Evolutionary conservation across 2,329 filamentous ascomycete species (phyloP).

Genomic region (Arthrobotrys megalospora): DNA sequence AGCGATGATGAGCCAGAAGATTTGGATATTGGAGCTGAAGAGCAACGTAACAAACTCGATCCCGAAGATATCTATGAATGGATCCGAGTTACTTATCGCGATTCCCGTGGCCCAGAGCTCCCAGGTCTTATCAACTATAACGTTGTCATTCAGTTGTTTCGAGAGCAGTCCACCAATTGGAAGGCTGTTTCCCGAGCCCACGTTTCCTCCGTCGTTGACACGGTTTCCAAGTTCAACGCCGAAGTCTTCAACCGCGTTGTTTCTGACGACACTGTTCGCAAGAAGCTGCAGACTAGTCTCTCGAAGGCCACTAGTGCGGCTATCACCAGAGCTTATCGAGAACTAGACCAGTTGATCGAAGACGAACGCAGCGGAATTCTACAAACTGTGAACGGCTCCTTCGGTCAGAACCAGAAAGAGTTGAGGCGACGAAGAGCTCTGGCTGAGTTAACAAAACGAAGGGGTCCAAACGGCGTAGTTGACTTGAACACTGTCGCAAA

Average conservation of each 20-base stretch:
- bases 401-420: slow-evolving; percentile 70
- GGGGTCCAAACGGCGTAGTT: slow-evolving; percentile 57
- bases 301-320: slow-evolving; percentile 68
- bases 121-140: slow-evolving; percentile 69
- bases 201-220: slow-evolving; percentile 65
- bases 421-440: slow-evolving; percentile 65
- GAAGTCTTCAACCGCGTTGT: slow-evolving; percentile 69
- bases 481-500: slow-evolving; percentile 41
- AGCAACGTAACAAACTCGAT: slow-evolving; percentile 54
- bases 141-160: slow-evolving; percentile 70
- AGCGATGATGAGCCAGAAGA: slow-evolving; percentile 60
- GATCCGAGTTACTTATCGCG: slow-evolving; percentile 69
- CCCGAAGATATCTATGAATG: slow-evolving; percentile 68
- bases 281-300: slow-evolving; percentile 69
- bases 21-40: background rate
- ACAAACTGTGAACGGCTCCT: slow-evolving; percentile 72
- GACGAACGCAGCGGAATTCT: slow-evolving; percentile 71
- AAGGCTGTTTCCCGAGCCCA: slow-evolving; percentile 70
- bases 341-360: slow-evolving; percentile 71
- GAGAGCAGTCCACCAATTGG: slow-evolving; percentile 74
- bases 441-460: slow-evolving; percentile 51
- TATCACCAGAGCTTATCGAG: slow-evolving; percentile 71
- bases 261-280: slow-evolving; percentile 68
- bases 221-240: slow-evolving; percentile 67
- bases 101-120: slow-evolving; percentile 72